phyloP scores from a whole-genome alignment of 179 eudicot genomes.

The Pouteria campechiana region DNA sequence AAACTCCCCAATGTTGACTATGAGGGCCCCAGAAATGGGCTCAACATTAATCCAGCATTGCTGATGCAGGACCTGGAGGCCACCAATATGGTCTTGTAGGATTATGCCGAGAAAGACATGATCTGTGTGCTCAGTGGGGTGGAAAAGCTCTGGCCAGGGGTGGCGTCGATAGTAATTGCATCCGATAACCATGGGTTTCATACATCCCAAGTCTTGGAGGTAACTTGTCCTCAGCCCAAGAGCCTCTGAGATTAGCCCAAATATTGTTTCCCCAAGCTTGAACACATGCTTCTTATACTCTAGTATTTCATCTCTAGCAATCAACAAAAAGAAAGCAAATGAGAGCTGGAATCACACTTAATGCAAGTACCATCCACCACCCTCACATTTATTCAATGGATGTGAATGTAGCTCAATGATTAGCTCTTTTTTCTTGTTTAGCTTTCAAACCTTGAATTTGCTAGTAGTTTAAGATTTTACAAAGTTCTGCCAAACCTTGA shows the following conservation, averaged over 20 bases:
- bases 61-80: slow-evolving; percentile 20
- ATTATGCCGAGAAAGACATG: slow-evolving; percentile 14
- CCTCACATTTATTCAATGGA: too few species aligned
- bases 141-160: slow-evolving; percentile 21
- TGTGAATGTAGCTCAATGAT: too few species aligned
- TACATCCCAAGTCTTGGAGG: slow-evolving; percentile 8
- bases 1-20: slow-evolving; percentile 10
- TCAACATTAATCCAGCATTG: slow-evolving; percentile 22
- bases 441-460: too few species aligned
- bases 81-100: slow-evolving; percentile 21
- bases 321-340: too few species aligned
- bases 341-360: too few species aligned
- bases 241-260: slow-evolving; percentile 17
- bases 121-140: slow-evolving; percentile 13
- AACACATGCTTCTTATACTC: slow-evolving; percentile 7
- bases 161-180: slow-evolving; percentile 21
- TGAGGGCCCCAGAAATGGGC: slow-evolving; percentile 4
- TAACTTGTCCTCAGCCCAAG: slow-evolving; percentile 11
- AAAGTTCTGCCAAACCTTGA: too few species aligned
- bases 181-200: slow-evolving; percentile 1
- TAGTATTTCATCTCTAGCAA: slow-evolving; percentile 6
- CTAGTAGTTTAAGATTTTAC: too few species aligned
- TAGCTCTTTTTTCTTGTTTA: too few species aligned
- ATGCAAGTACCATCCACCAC: too few species aligned
- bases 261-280: slow-evolving; percentile 6